phyloP scores from a whole-genome alignment of 2,329 filamentous ascomycete genomes.

The Penicillium sp. region DNA sequence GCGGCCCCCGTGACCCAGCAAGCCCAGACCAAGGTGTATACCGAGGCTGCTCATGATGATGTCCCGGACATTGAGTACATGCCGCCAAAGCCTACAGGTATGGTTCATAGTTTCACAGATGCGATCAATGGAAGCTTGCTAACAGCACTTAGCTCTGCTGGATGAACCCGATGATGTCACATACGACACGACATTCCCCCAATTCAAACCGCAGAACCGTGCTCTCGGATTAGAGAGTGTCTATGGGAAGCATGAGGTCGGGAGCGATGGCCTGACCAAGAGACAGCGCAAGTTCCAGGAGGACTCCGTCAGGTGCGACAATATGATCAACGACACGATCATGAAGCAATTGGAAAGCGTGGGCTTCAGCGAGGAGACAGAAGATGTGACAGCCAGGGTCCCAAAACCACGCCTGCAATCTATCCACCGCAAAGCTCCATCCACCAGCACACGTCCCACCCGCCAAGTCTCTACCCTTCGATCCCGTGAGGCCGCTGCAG shows the following conservation, averaged over 20 bases:
- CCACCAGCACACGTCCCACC: constrained; percentile 22
- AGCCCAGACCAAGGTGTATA: constrained; percentile 51
- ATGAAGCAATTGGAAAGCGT: constrained; percentile 65
- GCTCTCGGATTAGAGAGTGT: constrained; percentile 54
- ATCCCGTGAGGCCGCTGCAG: constrained; percentile 44
- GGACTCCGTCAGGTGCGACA: constrained; percentile 62
- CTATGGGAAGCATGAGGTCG: constrained; percentile 51
- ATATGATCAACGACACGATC: constrained; percentile 67
- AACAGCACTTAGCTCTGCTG: constrained; percentile 53
- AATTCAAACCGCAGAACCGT: constrained; percentile 57
- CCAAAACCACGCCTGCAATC: constrained; percentile 24
- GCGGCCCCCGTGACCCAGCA: constrained; percentile 53
- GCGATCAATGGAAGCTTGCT: constrained; percentile 8
- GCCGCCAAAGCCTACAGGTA: constrained; percentile 67
- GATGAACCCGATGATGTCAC: constrained; percentile 49
- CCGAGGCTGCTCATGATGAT: constrained; percentile 50
- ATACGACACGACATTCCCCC: constrained; percentile 53
- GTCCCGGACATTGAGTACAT: constrained; percentile 87
- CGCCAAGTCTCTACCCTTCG: constrained; percentile 42
- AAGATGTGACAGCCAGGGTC: constrained; percentile 46
- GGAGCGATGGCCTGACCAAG: constrained; percentile 63
- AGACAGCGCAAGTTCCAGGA: constrained; percentile 69
- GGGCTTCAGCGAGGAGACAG: constrained; percentile 61
- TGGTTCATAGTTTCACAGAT: constrained; percentile 20
- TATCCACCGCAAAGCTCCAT: constrained; percentile 29